Base-by-base conservation (phyloP, 2,329 filamentous ascomycete species). In the Colletotrichum cuscutae region DNA sequence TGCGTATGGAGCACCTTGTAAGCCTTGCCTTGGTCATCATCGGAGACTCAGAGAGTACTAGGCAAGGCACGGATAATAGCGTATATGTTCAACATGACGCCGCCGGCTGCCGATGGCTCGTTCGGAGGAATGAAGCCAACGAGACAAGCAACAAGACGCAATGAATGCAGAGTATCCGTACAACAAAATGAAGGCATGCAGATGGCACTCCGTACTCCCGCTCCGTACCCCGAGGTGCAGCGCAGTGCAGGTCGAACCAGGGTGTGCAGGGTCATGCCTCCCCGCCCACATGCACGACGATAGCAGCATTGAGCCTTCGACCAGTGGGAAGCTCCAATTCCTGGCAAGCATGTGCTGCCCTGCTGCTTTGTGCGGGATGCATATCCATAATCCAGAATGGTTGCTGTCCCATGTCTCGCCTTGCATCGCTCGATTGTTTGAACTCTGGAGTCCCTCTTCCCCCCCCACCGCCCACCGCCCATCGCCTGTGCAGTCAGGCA, bases 301-400 rank as follows among this genome's bases (percentile, higher is more conserved):
- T 62, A 62, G 26, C 42, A 32, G 30, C 37, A 19, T 42, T 15
- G 37, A 42, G 37, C 37, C 37, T 15, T 52, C 28, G 60, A 22
- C 60, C 60, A 62, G 60, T 52, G 19, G 42, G 60, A 62, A 52
- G 60, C 60, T 52, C 52, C 60, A 52, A 62, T 62, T 62, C 26
- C 19, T 49, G n/a, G 59, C 37, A 62, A 32, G 59, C 59, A 52
- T 52, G 37, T 62, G 37, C 42, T 62, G 42, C 42, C 19, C 42
- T 49, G 42, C 42, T 49, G 6, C 19, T 49, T 49, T 49, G 42
- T 49, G 8, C 42, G 42, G 42, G 42, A 49, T 49, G 42, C 42
- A n/a, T 49, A 49, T 49, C 42, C 42, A 49, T 49, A n/a, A n/a
- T 22, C 42, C 42, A 49, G 22, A 26, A 26, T 56, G 22, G 42